A percentile compares a stretch with the other conserved stretches of the same genome.
These are phyloP conservation scores for Peribolospora kevripleyi DNA, from an alignment of 768 basidiomycete species.

Conservation along the genomic window DNA sequence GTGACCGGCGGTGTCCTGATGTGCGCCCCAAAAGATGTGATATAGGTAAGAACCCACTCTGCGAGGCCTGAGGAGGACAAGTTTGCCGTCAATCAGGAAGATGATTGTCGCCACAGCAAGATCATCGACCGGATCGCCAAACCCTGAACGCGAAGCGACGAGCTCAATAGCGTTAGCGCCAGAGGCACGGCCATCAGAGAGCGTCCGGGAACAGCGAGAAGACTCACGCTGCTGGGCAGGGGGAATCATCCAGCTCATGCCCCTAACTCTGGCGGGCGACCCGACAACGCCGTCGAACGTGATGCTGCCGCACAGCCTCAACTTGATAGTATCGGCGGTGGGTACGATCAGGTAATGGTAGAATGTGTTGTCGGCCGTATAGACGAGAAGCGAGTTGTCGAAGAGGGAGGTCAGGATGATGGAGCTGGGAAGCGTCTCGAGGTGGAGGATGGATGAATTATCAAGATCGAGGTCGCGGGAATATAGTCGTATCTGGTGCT, in stretches of 20 bases:
- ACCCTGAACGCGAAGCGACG: slow-evolving; percentile 28
- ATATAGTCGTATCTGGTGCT: slow-evolving; percentile 67
- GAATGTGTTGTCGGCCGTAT: slow-evolving; percentile 79
- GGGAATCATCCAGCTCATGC: slow-evolving; percentile 94
- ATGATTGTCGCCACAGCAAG: slow-evolving; percentile 80
- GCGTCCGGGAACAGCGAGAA: not conserved
- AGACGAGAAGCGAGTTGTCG: slow-evolving; percentile 82
- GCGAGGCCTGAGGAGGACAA: slow-evolving; percentile 67
- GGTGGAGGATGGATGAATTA: slow-evolving; percentile 57
- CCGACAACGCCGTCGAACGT: slow-evolving; percentile 75
- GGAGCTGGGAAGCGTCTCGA: slow-evolving; percentile 47
- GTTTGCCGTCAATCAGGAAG: slow-evolving; percentile 78
- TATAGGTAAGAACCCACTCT: slow-evolving; percentile 30
- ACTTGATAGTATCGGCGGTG: slow-evolving; percentile 49
- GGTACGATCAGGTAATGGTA: slow-evolving; percentile 79
- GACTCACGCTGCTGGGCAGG: slow-evolving; percentile 65
- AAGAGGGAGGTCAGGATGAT: slow-evolving; percentile 73
- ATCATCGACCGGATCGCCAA: slow-evolving; percentile 84
- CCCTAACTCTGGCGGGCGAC: slow-evolving; percentile 56
- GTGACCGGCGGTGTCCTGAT: not conserved
- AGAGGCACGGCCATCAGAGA: slow-evolving; percentile 4
- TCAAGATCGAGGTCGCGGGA: slow-evolving; percentile 73
- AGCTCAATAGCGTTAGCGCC: not conserved
- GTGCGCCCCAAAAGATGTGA: not conserved
- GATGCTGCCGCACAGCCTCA: slow-evolving; percentile 83